Evolutionary conservation across 1,284 basidiomycete genomes (phyloP).

Genomic region (Bjerkandera adusta): DNA sequence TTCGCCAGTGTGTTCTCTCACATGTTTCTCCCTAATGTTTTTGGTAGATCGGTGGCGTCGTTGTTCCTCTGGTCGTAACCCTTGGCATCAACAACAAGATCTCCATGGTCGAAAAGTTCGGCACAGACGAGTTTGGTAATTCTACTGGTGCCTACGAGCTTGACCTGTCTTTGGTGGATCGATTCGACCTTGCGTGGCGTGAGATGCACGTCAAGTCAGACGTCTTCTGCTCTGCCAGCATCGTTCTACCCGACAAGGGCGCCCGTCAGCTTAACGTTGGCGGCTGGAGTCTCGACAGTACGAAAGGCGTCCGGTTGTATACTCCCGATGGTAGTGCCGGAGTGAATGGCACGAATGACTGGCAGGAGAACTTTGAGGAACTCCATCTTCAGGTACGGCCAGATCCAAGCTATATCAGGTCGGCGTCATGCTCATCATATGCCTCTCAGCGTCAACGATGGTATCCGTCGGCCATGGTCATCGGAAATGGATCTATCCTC

Average conservation of each 20-base stretch:
- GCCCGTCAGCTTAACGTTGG: constrained; percentile 70
- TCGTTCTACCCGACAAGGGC: constrained; percentile 70
- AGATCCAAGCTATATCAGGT: background rate
- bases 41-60: constrained; percentile 50
- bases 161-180: constrained; percentile 52
- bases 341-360: constrained; percentile 63
- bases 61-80: constrained; percentile 70
- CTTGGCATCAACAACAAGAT: constrained; percentile 78
- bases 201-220: constrained; percentile 72
- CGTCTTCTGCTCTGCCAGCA: constrained; percentile 73
- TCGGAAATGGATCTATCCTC: constrained; percentile 69
- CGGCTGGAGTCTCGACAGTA: constrained; percentile 63
- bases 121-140: constrained; percentile 53
- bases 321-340: constrained; percentile 56
- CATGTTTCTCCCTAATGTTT: constrained; percentile 4
- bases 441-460: constrained; percentile 56
- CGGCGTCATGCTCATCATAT: background rate
- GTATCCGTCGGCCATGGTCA: constrained; percentile 67
- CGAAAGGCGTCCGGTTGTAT: constrained; percentile 65
- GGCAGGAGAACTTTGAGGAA: constrained; percentile 57
- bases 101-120: constrained; percentile 68
- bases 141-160: constrained; percentile 77
- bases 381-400: constrained; percentile 48
- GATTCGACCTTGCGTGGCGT: constrained; percentile 63
- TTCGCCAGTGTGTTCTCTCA: too few relatives aligned